Evolutionary conservation across 2,329 filamentous ascomycete genomes (phyloP).

Genomic region (Sarocladium kiliense): DNA sequence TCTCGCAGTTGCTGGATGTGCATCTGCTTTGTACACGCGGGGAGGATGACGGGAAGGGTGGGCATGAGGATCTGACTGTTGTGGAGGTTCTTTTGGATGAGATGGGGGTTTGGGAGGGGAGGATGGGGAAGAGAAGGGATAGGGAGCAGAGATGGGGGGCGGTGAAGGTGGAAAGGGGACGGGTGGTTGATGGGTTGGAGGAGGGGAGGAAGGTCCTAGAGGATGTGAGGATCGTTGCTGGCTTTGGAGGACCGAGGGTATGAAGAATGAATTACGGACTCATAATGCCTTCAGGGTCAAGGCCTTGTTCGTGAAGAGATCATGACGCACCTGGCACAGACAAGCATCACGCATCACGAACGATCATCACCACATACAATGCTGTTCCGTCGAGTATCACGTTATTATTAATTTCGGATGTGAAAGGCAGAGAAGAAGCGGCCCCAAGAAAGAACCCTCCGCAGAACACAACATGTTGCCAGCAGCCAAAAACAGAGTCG

Average conservation of each 20-base stretch:
- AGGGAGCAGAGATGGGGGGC: constrained; percentile 51
- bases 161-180: constrained; percentile 35
- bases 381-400: not conserved
- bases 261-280: too few relatives aligned
- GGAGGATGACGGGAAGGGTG: constrained; percentile 26
- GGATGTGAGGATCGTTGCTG: constrained; percentile 22
- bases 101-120: constrained; percentile 37
- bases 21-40: constrained; percentile 45
- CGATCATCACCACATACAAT: too few relatives aligned
- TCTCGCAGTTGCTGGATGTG: constrained; percentile 48
- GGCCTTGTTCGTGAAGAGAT: not conserved
- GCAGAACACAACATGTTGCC: not conserved
- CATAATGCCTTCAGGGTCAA: not conserved
- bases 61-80: constrained; percentile 34
- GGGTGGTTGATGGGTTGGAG: constrained; percentile 34
- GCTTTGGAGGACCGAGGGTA: constrained; percentile 27
- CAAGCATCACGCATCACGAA: too few relatives aligned
- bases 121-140: constrained; percentile 21
- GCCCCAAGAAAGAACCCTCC: not conserved
- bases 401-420: constrained; percentile 1
- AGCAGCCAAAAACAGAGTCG: not conserved
- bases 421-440: not conserved
- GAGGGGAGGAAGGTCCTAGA: constrained; percentile 10
- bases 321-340: too few relatives aligned
- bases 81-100: constrained; percentile 50